Conservation (phyloP, 1,284 basidiomycete genomes). For the Cryptococcus sp. region DNA sequence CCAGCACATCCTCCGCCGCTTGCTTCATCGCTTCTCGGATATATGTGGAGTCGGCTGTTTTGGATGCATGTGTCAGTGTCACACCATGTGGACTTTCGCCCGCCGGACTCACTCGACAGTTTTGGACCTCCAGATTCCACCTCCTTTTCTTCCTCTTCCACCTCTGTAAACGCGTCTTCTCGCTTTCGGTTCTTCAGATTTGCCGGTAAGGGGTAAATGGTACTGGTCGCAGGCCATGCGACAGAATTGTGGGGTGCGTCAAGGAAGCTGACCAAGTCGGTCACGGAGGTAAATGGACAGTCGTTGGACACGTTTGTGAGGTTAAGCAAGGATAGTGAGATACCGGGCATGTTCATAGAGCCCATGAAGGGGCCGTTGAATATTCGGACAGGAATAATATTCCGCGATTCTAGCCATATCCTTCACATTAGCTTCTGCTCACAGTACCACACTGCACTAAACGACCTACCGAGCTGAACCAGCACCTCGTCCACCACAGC, state of each 20-base stretch:
- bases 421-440: not conserved
- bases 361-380: conserved; percentile 56
- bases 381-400: conserved; percentile 53
- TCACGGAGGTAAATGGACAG: conserved; percentile 22
- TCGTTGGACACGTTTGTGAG: conserved; percentile 49
- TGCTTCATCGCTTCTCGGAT: conserved; percentile 35
- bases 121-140: conserved; percentile 35
- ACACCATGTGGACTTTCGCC: too few species aligned
- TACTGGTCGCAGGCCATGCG: conserved; percentile 53
- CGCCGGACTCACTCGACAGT: conserved; percentile 21
- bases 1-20: conserved; percentile 42
- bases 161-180: conserved; percentile 40
- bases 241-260: conserved; percentile 55
- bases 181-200: conserved; percentile 30
- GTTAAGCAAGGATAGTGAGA: conserved; percentile 56
- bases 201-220: conserved; percentile 37
- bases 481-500: conserved; percentile 55
- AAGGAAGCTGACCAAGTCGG: conserved; percentile 52
- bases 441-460: not conserved
- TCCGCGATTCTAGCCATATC: conserved; percentile 23
- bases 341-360: conserved; percentile 58
- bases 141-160: conserved; percentile 36
- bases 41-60: conserved; percentile 12
- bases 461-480: conserved; percentile 47
- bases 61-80: too few species aligned